Conservation (phyloP, 495 filamentous ascomycete species). For the Amniculicola lignicola region DNA sequence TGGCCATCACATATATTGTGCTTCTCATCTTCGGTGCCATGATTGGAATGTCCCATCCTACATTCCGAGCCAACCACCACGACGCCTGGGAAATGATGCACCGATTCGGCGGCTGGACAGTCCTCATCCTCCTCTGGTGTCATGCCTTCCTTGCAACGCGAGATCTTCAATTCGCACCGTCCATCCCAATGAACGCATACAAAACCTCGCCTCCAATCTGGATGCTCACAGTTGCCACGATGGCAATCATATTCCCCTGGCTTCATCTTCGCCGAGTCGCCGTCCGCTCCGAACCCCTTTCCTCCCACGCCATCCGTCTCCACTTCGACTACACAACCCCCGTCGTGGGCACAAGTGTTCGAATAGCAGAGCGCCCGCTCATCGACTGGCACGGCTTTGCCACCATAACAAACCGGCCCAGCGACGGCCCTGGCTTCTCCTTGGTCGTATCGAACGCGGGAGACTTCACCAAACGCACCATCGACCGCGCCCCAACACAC, state of each 20-base stretch:
- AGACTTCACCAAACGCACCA: conserved; percentile 32
- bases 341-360: conserved; percentile 16
- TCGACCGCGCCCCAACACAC: conserved; percentile 26
- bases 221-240: conserved; percentile 21
- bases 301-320: conserved; percentile 30
- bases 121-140: conserved; percentile 45
- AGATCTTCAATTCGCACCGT: background rate
- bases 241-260: conserved; percentile 31
- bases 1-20: conserved; percentile 16
- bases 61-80: conserved; percentile 49
- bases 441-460: conserved; percentile 34
- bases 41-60: conserved; percentile 40
- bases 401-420: conserved; percentile 22
- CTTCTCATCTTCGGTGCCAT: conserved; percentile 30
- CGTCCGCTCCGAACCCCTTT: conserved; percentile 29
- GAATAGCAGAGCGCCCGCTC: conserved; percentile 26
- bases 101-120: conserved; percentile 55
- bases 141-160: conserved; percentile 20
- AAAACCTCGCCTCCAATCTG: conserved; percentile 24
- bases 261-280: conserved; percentile 18
- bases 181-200: conserved; percentile 16
- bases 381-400: conserved; percentile 35
- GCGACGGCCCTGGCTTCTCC: conserved; percentile 25
- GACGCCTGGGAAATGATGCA: conserved; percentile 57
- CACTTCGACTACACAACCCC: conserved; percentile 26